Base-by-base conservation (phyloP, 768 basidiomycete genomes). In the Russula sp. region DNA sequence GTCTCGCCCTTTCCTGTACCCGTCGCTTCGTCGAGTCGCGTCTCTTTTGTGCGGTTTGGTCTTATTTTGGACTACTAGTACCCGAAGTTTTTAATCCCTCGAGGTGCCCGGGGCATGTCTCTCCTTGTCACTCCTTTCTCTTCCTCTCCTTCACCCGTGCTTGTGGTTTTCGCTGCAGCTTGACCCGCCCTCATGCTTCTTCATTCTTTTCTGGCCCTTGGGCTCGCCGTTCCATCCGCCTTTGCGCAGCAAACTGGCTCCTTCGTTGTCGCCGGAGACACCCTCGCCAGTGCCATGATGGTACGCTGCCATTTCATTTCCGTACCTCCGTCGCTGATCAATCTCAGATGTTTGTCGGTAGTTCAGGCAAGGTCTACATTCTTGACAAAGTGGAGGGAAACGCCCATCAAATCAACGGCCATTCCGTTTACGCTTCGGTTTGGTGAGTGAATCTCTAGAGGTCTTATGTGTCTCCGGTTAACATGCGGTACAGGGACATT, bases 351-450 rank as follows among this genome's bases (percentile, higher is more conserved):
- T 91, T 94, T 72, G 76, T 94, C 56, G 91, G 90, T 34, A 89
- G 87, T 64, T 77, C 82, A 16, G 77, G 90, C 69, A 91, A 85
- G 72, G 87, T 95, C 34, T 95, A 94, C 75, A 88, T 94, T 37
- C 76, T 94, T 27, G 93, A 97, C 77, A 97, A 95, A 77, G 84
- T 86, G 1, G 90, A 94, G 71, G 84, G 82, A 37, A 94, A 94
- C 70, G 78, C 79, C 2, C 81, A 82, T 5, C 74, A 79, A 67
- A 78, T 92, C 65, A 77, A 80, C 63, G 83, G 82, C 2, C 90
- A 91, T 75, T 79, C 91, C 14, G 87, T 87, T 1, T 89, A 87
- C 85, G 89, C 83, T 32, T 72, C 87, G 0, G 84, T 85, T n/a
- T 91, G 86, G 85, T 85, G 40, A n/a, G 74, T 8, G 6, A 27